Conservation (phyloP, 768 basidiomycete species). For the Mycena latifolia region DNA sequence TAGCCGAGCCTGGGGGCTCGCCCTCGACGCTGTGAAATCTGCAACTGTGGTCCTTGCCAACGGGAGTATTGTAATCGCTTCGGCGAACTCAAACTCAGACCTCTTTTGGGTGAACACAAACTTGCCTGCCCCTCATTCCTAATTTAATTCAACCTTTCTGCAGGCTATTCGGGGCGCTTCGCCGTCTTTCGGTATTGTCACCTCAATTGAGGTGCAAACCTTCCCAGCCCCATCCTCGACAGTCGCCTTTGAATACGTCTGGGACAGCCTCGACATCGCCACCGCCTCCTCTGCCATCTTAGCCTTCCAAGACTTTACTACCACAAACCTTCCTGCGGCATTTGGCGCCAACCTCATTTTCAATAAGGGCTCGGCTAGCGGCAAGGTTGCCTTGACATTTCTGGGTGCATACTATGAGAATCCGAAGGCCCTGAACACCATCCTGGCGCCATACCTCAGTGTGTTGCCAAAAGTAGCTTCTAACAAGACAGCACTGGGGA, state of each 20-base stretch:
- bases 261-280: constrained; percentile 45
- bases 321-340: constrained; percentile 47
- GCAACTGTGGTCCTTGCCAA: constrained; percentile 58
- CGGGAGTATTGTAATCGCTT: constrained; percentile 55
- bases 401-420: constrained; percentile 54
- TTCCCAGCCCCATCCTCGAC: constrained; percentile 52
- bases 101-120: constrained; percentile 70
- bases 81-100: constrained; percentile 52
- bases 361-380: constrained; percentile 41
- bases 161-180: constrained; percentile 56
- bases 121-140: background rate
- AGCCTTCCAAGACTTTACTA: constrained; percentile 49
- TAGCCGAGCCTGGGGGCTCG: constrained; percentile 63
- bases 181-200: constrained; percentile 55
- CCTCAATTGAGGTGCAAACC: constrained; percentile 53
- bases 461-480: too few relatives aligned
- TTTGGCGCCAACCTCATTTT: constrained; percentile 51
- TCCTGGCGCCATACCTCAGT: constrained; percentile 43
- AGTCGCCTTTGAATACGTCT: constrained; percentile 51
- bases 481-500: too few relatives aligned
- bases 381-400: constrained; percentile 46
- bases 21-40: constrained; percentile 57
- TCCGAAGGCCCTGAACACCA: constrained; percentile 40
- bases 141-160: background rate
- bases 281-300: constrained; percentile 46